These are phyloP conservation scores for Trichoderma sp. DNA, from an alignment of 2,329 filamentous ascomycete species.

Conservation along the genomic window DNA sequence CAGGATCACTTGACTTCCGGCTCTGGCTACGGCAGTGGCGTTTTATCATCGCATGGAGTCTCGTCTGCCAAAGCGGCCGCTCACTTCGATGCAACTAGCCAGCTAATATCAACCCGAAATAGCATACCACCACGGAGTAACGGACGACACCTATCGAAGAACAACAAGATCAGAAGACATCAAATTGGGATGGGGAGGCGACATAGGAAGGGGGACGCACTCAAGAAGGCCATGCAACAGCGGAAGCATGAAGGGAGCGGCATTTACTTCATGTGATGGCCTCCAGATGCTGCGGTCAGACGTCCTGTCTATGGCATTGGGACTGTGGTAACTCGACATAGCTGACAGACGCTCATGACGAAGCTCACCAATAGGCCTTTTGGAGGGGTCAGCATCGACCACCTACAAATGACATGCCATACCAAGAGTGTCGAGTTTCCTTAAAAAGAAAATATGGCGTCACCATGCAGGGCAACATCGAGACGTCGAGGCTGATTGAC, in stretches of 20 bases:
- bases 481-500: neutral
- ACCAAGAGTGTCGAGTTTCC: neutral
- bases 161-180: neutral
- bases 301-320: neutral
- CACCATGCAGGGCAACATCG: constrained; percentile 13
- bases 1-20: neutral
- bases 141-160: neutral
- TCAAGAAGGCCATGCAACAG: neutral
- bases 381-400: neutral
- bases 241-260: neutral
- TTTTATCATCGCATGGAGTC: neutral
- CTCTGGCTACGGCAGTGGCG: neutral
- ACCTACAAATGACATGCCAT: neutral
- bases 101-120: neutral
- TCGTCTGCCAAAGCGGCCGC: neutral
- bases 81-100: neutral
- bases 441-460: constrained; percentile 3
- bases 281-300: neutral
- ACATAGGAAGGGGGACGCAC: neutral
- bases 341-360: neutral
- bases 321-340: neutral
- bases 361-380: neutral
- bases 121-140: neutral
- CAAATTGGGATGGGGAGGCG: neutral
- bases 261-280: neutral